Conservation (phyloP, 441 rosid species). For the Aquilaria agallochum region DNA sequence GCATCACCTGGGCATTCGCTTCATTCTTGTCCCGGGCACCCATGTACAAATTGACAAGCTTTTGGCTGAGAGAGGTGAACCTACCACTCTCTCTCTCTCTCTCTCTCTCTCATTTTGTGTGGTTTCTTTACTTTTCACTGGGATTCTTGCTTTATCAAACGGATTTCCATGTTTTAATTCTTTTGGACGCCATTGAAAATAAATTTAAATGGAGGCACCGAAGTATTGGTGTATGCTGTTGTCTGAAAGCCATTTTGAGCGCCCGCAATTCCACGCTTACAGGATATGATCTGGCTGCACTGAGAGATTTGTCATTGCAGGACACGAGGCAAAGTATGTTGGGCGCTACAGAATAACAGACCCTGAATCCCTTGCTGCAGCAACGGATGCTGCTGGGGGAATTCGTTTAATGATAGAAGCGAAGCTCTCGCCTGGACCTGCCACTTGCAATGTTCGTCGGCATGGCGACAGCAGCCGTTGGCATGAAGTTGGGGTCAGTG, state of each 20-base stretch:
- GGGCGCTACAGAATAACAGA: constrained; percentile 87
- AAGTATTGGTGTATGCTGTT: not conserved
- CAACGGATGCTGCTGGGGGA: constrained; percentile 89
- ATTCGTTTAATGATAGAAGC: constrained; percentile 84
- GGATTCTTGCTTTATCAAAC: not conserved
- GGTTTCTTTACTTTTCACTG: not conserved
- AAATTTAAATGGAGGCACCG: too few species aligned
- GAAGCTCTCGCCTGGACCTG: constrained; percentile 92
- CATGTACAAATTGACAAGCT: constrained; percentile 85
- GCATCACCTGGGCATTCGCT: constrained; percentile 84
- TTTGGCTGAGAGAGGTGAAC: constrained; percentile 75
- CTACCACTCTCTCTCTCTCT: not conserved
- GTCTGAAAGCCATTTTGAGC: too few species aligned
- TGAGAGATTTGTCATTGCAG: constrained; percentile 31
- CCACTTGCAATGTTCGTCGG: constrained; percentile 72
- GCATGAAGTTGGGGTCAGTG: constrained; percentile 93
- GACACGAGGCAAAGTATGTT: constrained; percentile 57
- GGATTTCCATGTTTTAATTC: not conserved
- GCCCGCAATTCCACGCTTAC: too few species aligned
- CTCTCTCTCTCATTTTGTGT: too few species aligned
- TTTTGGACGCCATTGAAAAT: not conserved
- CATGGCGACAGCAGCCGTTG: constrained; percentile 88
- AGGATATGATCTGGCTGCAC: not conserved
- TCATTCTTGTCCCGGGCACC: constrained; percentile 88
- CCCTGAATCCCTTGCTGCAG: constrained; percentile 71